These are phyloP conservation scores for Penicillium nucicola DNA, from an alignment of 495 filamentous ascomycete genomes.

Conservation along the genomic window DNA sequence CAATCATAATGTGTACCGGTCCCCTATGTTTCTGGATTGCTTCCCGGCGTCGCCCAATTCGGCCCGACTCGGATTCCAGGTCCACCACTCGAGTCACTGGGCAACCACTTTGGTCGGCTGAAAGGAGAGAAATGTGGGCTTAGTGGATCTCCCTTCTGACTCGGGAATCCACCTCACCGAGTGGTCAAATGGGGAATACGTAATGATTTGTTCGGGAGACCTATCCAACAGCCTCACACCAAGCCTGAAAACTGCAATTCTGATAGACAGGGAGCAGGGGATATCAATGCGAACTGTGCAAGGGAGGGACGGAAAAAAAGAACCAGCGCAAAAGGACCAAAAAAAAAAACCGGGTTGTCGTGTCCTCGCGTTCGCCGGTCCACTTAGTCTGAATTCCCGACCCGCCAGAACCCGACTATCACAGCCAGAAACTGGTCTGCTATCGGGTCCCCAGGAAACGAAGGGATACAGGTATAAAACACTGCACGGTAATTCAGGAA, in stretches of 20 bases:
- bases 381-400: constrained; percentile 21
- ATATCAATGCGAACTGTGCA: background rate
- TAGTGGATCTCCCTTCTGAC: constrained; percentile 17
- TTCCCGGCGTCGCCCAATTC: constrained; percentile 28
- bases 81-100: constrained; percentile 28
- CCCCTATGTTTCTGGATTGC: constrained; percentile 15
- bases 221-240: background rate
- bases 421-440: constrained; percentile 2
- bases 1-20: constrained; percentile 18
- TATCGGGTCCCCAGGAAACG: constrained; percentile 17
- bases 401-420: constrained; percentile 26
- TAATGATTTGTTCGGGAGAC: constrained; percentile 16
- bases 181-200: constrained; percentile 22
- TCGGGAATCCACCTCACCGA: constrained; percentile 29
- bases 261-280: background rate
- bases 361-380: constrained; percentile 21
- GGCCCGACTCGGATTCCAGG: constrained; percentile 33
- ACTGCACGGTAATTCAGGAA: background rate
- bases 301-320: constrained; percentile 1
- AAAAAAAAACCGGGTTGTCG: constrained; percentile 10
- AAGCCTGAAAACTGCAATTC: constrained; percentile 3
- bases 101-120: constrained; percentile 20
- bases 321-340: constrained; percentile 12
- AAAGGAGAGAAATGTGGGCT: constrained; percentile 12
- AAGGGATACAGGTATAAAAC: constrained; percentile 6